phyloP scores from a whole-genome alignment of 2,329 filamentous ascomycete genomes.

The Diaporthe ampelina region DNA sequence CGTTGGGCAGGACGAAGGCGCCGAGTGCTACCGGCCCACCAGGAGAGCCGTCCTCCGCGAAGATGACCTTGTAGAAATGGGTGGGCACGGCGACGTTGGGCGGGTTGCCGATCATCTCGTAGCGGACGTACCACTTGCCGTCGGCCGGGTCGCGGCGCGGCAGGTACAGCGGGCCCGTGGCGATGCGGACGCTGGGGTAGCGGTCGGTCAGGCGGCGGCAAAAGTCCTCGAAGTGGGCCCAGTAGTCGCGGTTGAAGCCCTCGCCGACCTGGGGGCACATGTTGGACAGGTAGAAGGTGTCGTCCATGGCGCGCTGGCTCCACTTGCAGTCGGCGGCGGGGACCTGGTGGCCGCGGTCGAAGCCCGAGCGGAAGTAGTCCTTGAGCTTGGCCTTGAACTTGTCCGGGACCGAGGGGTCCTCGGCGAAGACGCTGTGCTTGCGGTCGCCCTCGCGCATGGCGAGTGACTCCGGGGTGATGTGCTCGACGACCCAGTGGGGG shows the following conservation, averaged over 20 bases:
- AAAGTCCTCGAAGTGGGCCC: conserved; percentile 98
- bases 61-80: conserved; percentile 99
- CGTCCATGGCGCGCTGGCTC: conserved; percentile 94
- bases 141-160: conserved; percentile 85
- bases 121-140: conserved; percentile 94
- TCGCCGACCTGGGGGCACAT: conserved; percentile 99
- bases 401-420: conserved; percentile 84
- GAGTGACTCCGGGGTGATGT: conserved; percentile 92
- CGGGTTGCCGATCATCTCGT: conserved; percentile 95
- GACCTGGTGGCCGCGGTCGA: conserved; percentile 96
- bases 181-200: conserved; percentile 90
- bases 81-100: conserved; percentile 96
- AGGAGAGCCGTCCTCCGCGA: conserved; percentile 83
- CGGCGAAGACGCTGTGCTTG: conserved; percentile 84
- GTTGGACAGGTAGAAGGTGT: conserved; percentile 92
- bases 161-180: conserved; percentile 94
- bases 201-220: conserved; percentile 84
- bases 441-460: conserved; percentile 82
- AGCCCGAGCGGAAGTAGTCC: conserved; percentile 96
- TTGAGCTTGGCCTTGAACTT: conserved; percentile 91
- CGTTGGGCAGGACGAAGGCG: conserved; percentile 96
- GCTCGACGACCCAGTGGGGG: conserved; percentile 94
- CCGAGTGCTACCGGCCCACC: conserved; percentile 87
- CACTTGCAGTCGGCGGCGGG: conserved; percentile 97
- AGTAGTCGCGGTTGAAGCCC: conserved; percentile 99